Evolutionary conservation across 2,329 filamentous ascomycete species (phyloP), one percentile per base, ranked within the genome.

Genomic region (Curvularia eragrostidis): DNA sequence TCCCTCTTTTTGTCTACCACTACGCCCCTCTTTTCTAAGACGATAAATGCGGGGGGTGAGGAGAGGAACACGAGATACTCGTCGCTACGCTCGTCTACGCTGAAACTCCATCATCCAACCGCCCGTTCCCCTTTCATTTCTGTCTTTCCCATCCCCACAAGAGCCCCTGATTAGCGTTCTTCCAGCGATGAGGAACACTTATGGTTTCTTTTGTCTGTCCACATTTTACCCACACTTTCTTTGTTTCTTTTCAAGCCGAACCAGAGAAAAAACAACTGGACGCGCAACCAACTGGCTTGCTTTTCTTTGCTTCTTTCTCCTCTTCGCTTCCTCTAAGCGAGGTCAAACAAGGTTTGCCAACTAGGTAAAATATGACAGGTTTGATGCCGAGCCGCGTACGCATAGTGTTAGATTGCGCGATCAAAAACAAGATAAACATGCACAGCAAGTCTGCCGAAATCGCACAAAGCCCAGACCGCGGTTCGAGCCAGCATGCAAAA

Each of bases 91-190:
- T 36, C 34, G n/a, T 46, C 23, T 38, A 15, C 7, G 12, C 13
- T 42, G 39, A 42, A 42, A 42, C 39, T 42, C 21, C 24, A 15
- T 42, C 23, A 3, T 6, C 21, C 34, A 15, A 38, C n/a, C 15
- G 6, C 5, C 5, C 24, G 7, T 26, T n/a, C 21, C 39, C 39
- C 39, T 24, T 24, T 15, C 21, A 13, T 24, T 15, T 42, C 21
- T 24, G 39, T 24, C 39, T 42, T 42, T 24, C 39, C 21, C 39
- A 42, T 42, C 39, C 39, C 39, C 39, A 42, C 39, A 42, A 42
- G 24, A 36, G 3, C 34, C 15, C 34, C 6, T 36, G 5, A 7
- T 36, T 36, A 18, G 34, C 34, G 34, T 18, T 18, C 15, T 13
- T 15, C 34, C 6, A n/a, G 15, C 34, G 15, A 36, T 18, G 18